Base-by-base conservation (phyloP, 805 yeast species). In the Danielia reshetovae region DNA sequence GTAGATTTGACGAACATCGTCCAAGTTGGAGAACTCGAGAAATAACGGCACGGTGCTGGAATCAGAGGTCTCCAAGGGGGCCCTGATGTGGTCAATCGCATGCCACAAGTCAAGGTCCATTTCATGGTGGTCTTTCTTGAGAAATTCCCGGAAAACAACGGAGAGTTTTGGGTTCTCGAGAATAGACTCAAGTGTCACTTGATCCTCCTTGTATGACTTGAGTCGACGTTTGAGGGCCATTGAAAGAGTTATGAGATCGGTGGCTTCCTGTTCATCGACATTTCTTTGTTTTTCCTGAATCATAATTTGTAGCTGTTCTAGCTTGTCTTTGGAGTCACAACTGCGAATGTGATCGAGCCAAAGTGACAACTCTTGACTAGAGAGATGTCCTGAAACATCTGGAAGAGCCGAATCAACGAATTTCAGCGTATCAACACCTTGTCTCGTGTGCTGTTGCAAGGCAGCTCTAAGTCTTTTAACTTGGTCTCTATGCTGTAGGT, bases 391-490 rank as follows among this genome's bases (percentile, higher is more conserved):
- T 4, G 30, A 18, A 7, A 28, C n/a, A 3, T 18, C 24, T 14
- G 29, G 21, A 6, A 10, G 21, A 4, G 6, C 8, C 6, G n/a
- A 5, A 7, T 6, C 30, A 12, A 12, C 16, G 9, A 19, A 19
- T 19, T 19, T 4, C 17, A n/a, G 15, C 5, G 15, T 19, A 21
- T 22, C 14, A 6, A 15, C 16, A 2, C 33, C 19, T 16, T 37
- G 47, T 5, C 40, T 35, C 1, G 83, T 68, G 48, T 87, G 93
- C 41, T 76, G 72, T 42, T 80, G 81, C 23, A 88, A 60, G 1
- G 85, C 84, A 15, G 72, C 76, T 40, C 95, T 62, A 15, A 89
- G 69, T 43, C 78, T 74, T 39, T 80, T 75, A 1, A 88, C 94
- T 49, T 85, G 86, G 24, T 74, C 74, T 36, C 88, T 65, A 49